Base-by-base conservation (phyloP, 768 basidiomycete genomes). In the Saitozyma sp. region DNA sequence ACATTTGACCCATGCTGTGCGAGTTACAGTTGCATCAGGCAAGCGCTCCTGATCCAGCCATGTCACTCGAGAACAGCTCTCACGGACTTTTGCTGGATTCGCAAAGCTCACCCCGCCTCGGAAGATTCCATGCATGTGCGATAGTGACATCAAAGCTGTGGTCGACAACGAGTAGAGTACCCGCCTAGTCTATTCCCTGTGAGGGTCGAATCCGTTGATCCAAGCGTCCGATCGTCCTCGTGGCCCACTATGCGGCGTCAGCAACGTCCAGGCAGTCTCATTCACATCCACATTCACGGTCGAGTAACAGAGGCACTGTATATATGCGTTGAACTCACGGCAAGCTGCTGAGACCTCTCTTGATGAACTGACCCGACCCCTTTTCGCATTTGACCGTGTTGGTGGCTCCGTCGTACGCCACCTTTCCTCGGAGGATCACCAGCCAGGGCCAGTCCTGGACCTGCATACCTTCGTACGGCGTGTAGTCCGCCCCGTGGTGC, bases 401-500 rank as follows among this genome's bases (percentile, higher is more conserved):
- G 3, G 29, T 54, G 7, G 46, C 63, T 13, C 69, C 69, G 43
- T 67, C 66, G 55, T 70, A 70, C 13, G 64, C 66, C 1, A 67
- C 50, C 39, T 67, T 57, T 8, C 69, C 69, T 19, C 69, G 55
- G 45, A 70, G 54, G 2, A 67, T 9, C 8, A 70, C 69, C 58
- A 64, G 43, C 49, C 74, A 66, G 5, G 80, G 80, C 80, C 80
- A 81, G 60, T 81, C 78, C 13, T 68, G 49, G 37, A 81, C 66
- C 19, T 62, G 59, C 53, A 79, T 70, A 8, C 77, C 80, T 59
- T 81, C 80, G 61, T 73, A 81, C 1, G 80, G 80, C 4, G 80
- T 80, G 65, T 81, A 80, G 55, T 80, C 79, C 55, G 74, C 67
- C 48, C 69, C 59, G n/a, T 71, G 67, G 40, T 80, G 67, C 10